Conservation (phyloP, 257 asterid genomes). For the Hygrophila difformis region DNA sequence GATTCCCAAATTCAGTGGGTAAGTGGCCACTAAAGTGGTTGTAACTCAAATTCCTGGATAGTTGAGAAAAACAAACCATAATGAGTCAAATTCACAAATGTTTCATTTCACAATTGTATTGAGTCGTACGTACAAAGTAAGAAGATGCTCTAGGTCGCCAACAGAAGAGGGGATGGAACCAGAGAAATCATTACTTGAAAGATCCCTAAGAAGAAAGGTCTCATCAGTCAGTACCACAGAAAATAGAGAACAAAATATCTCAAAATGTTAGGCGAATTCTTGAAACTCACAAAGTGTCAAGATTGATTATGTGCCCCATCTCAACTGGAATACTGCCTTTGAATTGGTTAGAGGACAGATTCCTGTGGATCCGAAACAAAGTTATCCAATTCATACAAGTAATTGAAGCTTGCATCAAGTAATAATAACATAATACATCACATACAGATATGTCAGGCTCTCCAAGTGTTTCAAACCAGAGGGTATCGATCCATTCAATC, state of each 20-base stretch:
- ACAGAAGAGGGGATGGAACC: slow-evolving; percentile 79
- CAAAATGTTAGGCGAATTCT: not conserved
- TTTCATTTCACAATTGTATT: not conserved
- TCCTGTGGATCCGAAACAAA: slow-evolving; percentile 34
- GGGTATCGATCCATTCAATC: slow-evolving; percentile 77
- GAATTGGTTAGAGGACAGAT: slow-evolving; percentile 74
- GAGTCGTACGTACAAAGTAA: slow-evolving; percentile 56
- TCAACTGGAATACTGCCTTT: slow-evolving; percentile 62
- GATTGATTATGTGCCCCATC: slow-evolving; percentile 84
- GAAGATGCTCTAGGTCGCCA: slow-evolving; percentile 96
- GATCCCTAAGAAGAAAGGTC: slow-evolving; percentile 52
- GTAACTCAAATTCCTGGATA: slow-evolving; percentile 75
- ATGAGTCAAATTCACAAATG: no score
- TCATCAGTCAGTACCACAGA: slow-evolving; percentile 18
- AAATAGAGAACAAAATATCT: slow-evolving; percentile 13
- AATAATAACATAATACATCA: not conserved
- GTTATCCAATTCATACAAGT: not conserved
- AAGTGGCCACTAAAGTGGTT: slow-evolving; percentile 58
- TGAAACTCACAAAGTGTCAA: slow-evolving; percentile 74
- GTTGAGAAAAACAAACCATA: not conserved
- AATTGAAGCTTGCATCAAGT: not conserved
- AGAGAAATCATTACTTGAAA: slow-evolving; percentile 67
- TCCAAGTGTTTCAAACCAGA: slow-evolving; percentile 68
- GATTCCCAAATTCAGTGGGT: slow-evolving; percentile 76
- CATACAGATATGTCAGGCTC: slow-evolving; percentile 93